Evolutionary conservation across 495 filamentous ascomycete genomes (phyloP).

Genomic region (Penicillium paradoxum): DNA sequence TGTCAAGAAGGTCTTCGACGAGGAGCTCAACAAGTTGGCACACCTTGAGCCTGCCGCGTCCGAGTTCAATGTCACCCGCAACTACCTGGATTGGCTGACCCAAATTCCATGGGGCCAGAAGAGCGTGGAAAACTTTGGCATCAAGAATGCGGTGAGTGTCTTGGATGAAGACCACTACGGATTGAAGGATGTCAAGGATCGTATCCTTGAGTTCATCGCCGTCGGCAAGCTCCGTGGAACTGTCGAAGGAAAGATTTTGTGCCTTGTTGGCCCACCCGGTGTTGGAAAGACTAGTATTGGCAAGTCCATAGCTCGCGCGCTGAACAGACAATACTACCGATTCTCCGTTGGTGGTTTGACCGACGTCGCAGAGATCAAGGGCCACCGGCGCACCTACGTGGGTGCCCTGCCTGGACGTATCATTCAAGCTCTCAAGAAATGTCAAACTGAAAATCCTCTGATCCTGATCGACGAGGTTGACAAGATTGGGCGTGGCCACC

Average conservation of each 20-base stretch:
- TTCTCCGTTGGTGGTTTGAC: conserved; percentile 96
- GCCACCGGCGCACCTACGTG: conserved; percentile 93
- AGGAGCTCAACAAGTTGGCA: conserved; percentile 93
- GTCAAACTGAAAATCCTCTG: conserved; percentile 95
- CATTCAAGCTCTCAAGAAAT: conserved; percentile 98
- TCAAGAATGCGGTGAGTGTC: conserved; percentile 82
- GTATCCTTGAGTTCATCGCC: conserved; percentile 97
- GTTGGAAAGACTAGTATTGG: conserved; percentile 99
- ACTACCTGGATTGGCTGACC: conserved; percentile 98
- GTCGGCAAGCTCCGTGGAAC: conserved; percentile 96
- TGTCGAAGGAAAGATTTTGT: conserved; percentile 97
- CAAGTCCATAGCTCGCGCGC: conserved; percentile 90
- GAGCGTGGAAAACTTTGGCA: conserved; percentile 94
- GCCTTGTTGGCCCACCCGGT: conserved; percentile 92
- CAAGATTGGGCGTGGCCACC: conserved; percentile 93
- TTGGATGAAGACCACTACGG: conserved; percentile 97
- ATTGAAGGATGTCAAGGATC: conserved; percentile 96
- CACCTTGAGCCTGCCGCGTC: conserved; percentile 93
- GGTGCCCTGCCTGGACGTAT: conserved; percentile 93
- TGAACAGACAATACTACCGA: conserved; percentile 94
- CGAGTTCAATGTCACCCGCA: conserved; percentile 98
- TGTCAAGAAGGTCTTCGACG: conserved; percentile 95
- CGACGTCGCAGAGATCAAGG: conserved; percentile 99
- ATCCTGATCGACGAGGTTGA: conserved; percentile 97
- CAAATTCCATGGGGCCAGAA: conserved; percentile 97